Percentiles rank a stretch among this genome's conserved stretches.
Evolutionary conservation across 805 yeast species (phyloP).

Genomic region (Saccharomycopsis selenospora): DNA sequence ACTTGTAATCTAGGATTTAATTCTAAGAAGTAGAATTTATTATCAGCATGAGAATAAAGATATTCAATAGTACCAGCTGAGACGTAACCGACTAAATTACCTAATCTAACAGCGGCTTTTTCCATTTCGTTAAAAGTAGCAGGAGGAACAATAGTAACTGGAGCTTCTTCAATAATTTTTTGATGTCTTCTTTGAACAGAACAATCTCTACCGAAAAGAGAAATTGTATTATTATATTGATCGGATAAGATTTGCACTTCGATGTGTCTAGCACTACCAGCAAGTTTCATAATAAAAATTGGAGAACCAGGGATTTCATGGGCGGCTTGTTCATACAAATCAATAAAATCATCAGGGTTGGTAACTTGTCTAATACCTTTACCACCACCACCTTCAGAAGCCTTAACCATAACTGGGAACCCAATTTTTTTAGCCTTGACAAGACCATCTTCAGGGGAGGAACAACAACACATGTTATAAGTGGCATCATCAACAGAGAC

Average conservation of each 20-base stretch:
- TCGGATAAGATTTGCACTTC: conserved; percentile 98
- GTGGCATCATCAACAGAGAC: conserved; percentile 84
- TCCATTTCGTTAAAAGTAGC: conserved; percentile 90
- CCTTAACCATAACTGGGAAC: conserved; percentile 98
- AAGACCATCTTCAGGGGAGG: conserved; percentile 82
- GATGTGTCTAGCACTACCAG: conserved; percentile 95
- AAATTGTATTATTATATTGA: conserved; percentile 96
- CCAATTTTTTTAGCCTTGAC: conserved; percentile 81
- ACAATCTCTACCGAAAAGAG: conserved; percentile 97
- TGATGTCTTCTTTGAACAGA: conserved; percentile 99
- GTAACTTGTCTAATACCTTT: conserved; percentile 98
- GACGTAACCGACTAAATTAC: conserved; percentile 94
- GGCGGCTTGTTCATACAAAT: conserved; percentile 87
- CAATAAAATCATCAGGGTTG: conserved; percentile 63
- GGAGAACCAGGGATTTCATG: conserved; percentile 99
- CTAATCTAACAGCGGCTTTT: conserved; percentile 94
- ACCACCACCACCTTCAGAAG: conserved; percentile 99
- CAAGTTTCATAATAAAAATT: conserved; percentile 93
- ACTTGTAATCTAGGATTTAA: conserved; percentile 98
- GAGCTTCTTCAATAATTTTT: conserved; percentile 98
- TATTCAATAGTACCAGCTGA: conserved; percentile 99
- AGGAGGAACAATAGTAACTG: conserved; percentile 87
- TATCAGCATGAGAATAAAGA: conserved; percentile 87
- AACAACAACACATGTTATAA: conserved; percentile 84
- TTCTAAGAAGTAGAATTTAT: conserved; percentile 93